Evolutionary conservation across 2,329 filamentous ascomycete genomes (phyloP).

Genomic region (Coniochaeta ligniaria): DNA sequence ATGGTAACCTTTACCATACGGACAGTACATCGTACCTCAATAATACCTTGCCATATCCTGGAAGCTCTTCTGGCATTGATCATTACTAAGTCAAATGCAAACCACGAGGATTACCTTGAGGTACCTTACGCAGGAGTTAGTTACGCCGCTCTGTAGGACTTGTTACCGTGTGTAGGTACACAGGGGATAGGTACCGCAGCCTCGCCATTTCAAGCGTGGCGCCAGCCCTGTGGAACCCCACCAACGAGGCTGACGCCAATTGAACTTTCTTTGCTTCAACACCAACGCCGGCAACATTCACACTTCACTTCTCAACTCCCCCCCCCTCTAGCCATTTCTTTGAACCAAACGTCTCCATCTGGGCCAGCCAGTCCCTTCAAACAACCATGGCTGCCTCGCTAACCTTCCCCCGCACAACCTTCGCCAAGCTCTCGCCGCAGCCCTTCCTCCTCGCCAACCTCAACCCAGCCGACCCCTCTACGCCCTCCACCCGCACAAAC

Average conservation of each 20-base stretch:
- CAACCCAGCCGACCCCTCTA: constrained; percentile 41
- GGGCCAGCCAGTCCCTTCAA: not conserved
- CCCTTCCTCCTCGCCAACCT: constrained; percentile 89
- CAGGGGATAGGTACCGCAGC: no score
- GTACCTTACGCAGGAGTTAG: no score
- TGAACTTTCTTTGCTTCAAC: not conserved
- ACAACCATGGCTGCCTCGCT: constrained; percentile 24
- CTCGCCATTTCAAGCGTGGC: not conserved
- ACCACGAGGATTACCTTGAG: no score
- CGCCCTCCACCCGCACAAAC: constrained; percentile 64
- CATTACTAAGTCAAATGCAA: no score
- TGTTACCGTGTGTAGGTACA: no score
- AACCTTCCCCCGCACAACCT: constrained; percentile 57
- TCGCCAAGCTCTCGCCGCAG: constrained; percentile 83
- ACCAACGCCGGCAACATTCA: not conserved
- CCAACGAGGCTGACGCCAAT: not conserved
- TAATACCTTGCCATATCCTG: no score
- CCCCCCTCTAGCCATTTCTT: not conserved
- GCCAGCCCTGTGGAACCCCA: not conserved
- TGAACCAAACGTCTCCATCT: not conserved
- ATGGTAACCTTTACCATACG: no score
- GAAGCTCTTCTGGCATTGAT: no score
- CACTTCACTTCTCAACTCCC: not conserved
- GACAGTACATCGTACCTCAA: no score
- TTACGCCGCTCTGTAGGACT: no score